Evolutionary conservation across 202 grass and related monocot genomes (phyloP), one percentile per base, ranked within the genome.

Genomic region (Sporobolus alterniflorus): DNA sequence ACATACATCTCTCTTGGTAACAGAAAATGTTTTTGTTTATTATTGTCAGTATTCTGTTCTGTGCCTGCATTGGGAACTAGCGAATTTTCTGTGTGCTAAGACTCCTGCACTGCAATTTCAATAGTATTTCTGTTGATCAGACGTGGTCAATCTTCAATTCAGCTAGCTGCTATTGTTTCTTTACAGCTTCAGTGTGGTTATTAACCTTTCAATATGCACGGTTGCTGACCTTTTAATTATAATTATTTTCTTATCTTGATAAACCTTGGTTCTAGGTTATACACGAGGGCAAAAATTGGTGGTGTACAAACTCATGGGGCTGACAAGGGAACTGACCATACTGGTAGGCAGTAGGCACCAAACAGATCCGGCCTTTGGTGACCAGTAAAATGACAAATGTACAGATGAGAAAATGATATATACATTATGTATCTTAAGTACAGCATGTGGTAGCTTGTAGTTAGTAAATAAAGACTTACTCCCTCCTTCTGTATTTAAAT

Each of bases 341-440:
- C 22, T 77, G 75, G 67, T 73, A 75, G 79, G 32, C 75, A 87
- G 67, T 73, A 75, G 79, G 32, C 75, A 87, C 59, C 80, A 90
- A 82, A 86, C 42, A 68, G 68, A 61, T 74, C 78, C 54, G 39
- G 31, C 69, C 34, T 48, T 79, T 36, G 43, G 84, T 43, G 80
- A 13, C 67, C 79, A 79, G 79, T 65, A 83, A 89, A 74, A 82
- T 76, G 89, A 84, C 89, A 90, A 80, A 71, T 90, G 89, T 90
- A 87, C 84, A 90, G 89, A 90, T 80, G 87, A 79, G 76, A 18
- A 69, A 67, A 71, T 52, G 63, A 87, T 80, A 87, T 54, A 87
- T 54, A 90, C 71, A 87, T 84, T 75, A 68, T 90, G 79, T 90
- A 87, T 87, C 83, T 87, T 90, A 87, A 79, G 70, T 90, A 90